phyloP scores from a whole-genome alignment of 371 early-diverging fungal species.

The Lichtheimia ornata region DNA sequence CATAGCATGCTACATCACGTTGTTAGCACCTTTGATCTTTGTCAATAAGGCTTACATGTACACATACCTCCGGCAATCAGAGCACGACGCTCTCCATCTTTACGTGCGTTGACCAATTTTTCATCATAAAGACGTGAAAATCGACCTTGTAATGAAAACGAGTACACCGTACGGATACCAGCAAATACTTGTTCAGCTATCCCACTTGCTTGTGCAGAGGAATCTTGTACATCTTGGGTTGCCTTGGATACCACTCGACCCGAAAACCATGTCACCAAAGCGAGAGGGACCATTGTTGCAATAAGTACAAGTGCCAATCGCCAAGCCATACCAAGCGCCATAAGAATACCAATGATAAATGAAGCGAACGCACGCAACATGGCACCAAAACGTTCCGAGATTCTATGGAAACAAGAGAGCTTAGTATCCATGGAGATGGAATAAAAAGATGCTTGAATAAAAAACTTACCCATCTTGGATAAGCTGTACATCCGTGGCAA shows the following conservation, averaged over 20 bases:
- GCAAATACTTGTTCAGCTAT: conserved; percentile 78
- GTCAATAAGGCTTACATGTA: no score
- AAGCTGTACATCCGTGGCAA: conserved; percentile 72
- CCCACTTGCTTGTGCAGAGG: conserved; percentile 61
- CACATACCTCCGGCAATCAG: conserved; percentile 35
- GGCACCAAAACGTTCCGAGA: conserved; percentile 78
- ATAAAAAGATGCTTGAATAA: no score
- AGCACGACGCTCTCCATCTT: conserved; percentile 36
- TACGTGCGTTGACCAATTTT: conserved; percentile 57
- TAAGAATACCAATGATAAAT: conserved; percentile 35
- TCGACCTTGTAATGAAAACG: conserved; percentile 71
- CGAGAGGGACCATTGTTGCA: conserved; percentile 56
- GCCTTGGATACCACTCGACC: conserved; percentile 52
- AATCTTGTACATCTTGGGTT: conserved; percentile 44
- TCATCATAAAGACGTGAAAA: conserved; percentile 54
- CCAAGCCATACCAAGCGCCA: conserved; percentile 78
- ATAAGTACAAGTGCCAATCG: conserved; percentile 76
- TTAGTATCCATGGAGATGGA: no score
- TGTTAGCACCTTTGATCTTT: no score
- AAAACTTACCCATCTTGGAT: conserved; percentile 75
- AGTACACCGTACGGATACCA: conserved; percentile 74
- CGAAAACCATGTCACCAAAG: conserved; percentile 49
- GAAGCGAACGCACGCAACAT: conserved; percentile 57
- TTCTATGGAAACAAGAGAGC: conserved; percentile 9
- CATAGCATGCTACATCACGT: conserved; percentile 21